Conservation (phyloP, 2,329 filamentous ascomycete species). For the Simplicillium aogashimaense region DNA sequence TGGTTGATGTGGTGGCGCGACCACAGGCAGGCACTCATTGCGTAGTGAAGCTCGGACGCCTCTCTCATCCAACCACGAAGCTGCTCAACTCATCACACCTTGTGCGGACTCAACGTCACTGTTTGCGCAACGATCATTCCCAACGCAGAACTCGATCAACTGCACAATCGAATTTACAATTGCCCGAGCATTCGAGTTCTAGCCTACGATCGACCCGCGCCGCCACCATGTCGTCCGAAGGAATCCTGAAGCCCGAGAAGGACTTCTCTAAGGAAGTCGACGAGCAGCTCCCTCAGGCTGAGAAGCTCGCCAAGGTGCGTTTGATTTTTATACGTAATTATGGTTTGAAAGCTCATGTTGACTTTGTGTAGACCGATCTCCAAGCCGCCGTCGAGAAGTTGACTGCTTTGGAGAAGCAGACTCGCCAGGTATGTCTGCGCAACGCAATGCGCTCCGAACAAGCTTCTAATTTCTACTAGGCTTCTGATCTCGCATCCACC, state of each 20-base stretch:
- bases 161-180: background rate
- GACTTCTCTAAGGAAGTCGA: conserved; percentile 97
- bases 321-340: conserved; percentile 6
- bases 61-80: background rate
- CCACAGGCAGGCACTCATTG: conserved; percentile 3
- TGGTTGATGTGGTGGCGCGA: conserved; percentile 2
- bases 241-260: conserved; percentile 87
- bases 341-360: too few relatives aligned
- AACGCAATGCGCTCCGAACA: too few relatives aligned
- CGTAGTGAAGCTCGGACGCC: background rate
- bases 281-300: conserved; percentile 79
- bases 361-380: conserved; percentile 53
- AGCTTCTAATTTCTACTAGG: conserved; percentile 36
- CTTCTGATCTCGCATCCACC: conserved; percentile 91
- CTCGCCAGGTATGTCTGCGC: conserved; percentile 64
- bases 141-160: background rate
- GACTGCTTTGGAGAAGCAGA: conserved; percentile 85
- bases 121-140: background rate
- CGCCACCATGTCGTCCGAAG: conserved; percentile 60
- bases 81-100: too few relatives aligned
- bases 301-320: conserved; percentile 79
- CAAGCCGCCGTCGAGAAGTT: conserved; percentile 91
- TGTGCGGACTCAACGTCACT: too few relatives aligned
- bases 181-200: background rate
- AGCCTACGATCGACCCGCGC: background rate